Evolutionary conservation across 2,329 filamentous ascomycete species (phyloP).

Genomic region (Penicillium griseofulvum): DNA sequence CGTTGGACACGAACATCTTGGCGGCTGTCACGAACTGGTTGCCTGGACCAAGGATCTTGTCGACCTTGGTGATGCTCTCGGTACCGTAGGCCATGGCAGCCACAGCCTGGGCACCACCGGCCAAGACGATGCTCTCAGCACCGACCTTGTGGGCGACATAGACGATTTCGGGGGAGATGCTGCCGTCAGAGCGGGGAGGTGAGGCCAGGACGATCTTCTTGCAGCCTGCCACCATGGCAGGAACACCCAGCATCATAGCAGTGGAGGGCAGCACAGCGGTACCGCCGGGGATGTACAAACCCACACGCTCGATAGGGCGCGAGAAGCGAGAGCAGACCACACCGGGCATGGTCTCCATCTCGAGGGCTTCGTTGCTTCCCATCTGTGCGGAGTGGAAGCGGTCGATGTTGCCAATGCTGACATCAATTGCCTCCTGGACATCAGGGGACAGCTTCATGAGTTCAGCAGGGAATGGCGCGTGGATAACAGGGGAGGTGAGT

Average conservation of each 20-base stretch:
- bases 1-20: conserved; percentile 98
- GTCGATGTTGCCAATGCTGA: conserved; percentile 89
- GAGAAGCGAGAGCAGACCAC: conserved; percentile 92
- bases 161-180: conserved; percentile 92
- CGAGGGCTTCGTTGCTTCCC: conserved; percentile 69
- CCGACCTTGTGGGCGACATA: conserved; percentile 97
- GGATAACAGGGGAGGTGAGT: conserved; percentile 81
- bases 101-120: conserved; percentile 91
- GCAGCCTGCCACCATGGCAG: conserved; percentile 95
- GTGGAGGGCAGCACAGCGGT: conserved; percentile 97
- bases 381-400: conserved; percentile 92
- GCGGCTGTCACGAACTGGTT: conserved; percentile 98
- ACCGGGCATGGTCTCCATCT: conserved; percentile 96
- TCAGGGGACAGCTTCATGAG: conserved; percentile 83
- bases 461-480: conserved; percentile 78
- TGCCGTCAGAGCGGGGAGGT: conserved; percentile 83
- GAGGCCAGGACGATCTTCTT: conserved; percentile 91
- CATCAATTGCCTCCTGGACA: conserved; percentile 87
- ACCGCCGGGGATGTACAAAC: conserved; percentile 90
- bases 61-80: conserved; percentile 89
- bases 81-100: conserved; percentile 98
- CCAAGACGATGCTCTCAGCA: conserved; percentile 91
- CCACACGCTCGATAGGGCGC: conserved; percentile 91
- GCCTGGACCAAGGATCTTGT: conserved; percentile 96
- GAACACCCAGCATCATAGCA: conserved; percentile 95